A percentile compares a stretch with the other conserved stretches of the same genome.
Conservation (phyloP, 768 basidiomycete species). For the Paxillus ammoniavirescens region DNA sequence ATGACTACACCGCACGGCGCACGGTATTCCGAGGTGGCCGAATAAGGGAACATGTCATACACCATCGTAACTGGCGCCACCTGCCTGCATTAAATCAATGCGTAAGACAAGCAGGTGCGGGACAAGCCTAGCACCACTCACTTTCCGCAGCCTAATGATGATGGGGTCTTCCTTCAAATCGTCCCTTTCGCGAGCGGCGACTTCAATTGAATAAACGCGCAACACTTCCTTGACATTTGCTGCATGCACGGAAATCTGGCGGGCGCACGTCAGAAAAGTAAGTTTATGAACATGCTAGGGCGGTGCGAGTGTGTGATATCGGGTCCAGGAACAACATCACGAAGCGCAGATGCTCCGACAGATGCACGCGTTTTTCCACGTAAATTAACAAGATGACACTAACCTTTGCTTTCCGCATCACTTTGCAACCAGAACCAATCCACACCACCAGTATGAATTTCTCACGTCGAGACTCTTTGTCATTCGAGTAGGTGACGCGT, state of each 20-base stretch:
- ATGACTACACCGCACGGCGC: conserved; percentile 9
- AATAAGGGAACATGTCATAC: conserved; percentile 43
- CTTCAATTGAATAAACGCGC: conserved; percentile 81
- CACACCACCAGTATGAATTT: conserved; percentile 86
- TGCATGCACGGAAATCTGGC: conserved; percentile 86
- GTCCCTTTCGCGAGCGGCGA: conserved; percentile 77
- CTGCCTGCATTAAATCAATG: conserved; percentile 51
- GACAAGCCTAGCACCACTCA: conserved; percentile 33
- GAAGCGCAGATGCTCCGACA: conserved; percentile 9
- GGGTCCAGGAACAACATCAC: conserved; percentile 4
- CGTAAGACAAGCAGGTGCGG: conserved; percentile 15
- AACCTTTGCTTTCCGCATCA: conserved; percentile 92
- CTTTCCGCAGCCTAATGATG: conserved; percentile 78
- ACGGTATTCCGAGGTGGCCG: conserved; percentile 6
- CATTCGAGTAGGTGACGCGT: conserved; percentile 81
- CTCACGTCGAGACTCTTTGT: conserved; percentile 83
- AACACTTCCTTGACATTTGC: conserved; percentile 85
- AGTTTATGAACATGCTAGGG: conserved; percentile 29
- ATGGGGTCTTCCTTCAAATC: conserved; percentile 90
- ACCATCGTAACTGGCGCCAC: conserved; percentile 88
- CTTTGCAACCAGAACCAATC: conserved; percentile 81
- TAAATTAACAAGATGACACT: conserved; percentile 23
- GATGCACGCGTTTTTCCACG: conserved; percentile 16
- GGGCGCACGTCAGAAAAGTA: conserved; percentile 15
- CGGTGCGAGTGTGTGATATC: conserved; percentile 24